Base-by-base conservation (phyloP, 306 rosid species). In the Pyrus bretschneideri region DNA sequence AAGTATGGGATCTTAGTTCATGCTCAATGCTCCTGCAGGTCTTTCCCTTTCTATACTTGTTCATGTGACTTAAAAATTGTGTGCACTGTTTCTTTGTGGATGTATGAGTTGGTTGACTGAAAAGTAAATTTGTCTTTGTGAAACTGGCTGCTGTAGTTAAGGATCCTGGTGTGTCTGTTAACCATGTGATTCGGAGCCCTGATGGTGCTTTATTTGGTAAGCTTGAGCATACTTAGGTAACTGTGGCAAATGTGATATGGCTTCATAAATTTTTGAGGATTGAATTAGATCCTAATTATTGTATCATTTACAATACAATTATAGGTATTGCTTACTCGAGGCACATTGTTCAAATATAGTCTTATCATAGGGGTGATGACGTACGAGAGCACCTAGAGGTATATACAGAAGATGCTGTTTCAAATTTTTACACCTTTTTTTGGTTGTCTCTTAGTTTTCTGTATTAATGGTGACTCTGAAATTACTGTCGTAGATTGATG, bases 21-120 rank as follows among this genome's bases (percentile, higher is more conserved):
- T 92, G 98, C 83, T 86, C 97, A 74, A 80, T 90, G 97, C 87
- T 93, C 59, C 87, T 95, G 73, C 97, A 94, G 98, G 98, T 94
- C 17, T 38, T 31, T 25, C 27, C 27, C 27, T 25, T 25, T 25
- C 27, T 25, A 25, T 25, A 25, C 27, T 25, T 25, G 27, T 25
- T 25, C 27, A 25, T 25, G 27, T 25, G 27, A 25, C 27, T 1
- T 25, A 25, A 25, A 25, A 25, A 25, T 25, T 25, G 27, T 25
- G 27, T 25, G 27, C 27, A 25, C 27, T 25, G 27, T 25, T 25
- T 25, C 27, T 25, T 25, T 25, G 27, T 25, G 27, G 27, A 25
- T 25, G 27, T 25, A 25, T 25, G 27, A 25, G 27, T 25, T 25
- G 27, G 27, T 25, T 25, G 27, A 25, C 27, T 25, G 27, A 25